These are phyloP conservation scores for Nadsonia commutata DNA, from an alignment of 1,139 yeast species.

Conservation along the genomic window DNA sequence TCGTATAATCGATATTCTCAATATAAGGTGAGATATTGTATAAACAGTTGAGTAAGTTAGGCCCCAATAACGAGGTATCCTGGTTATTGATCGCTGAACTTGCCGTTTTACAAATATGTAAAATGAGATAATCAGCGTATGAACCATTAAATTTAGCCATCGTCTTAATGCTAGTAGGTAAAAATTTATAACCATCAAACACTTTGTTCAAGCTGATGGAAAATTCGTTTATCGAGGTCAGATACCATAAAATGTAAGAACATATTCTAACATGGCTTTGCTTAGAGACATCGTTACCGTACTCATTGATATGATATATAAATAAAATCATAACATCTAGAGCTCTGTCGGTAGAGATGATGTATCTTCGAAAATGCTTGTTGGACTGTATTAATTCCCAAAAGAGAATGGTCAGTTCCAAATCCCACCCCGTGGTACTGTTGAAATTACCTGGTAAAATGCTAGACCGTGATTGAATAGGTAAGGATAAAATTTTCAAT, in stretches of 20 bases:
- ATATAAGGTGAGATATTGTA: conserved; percentile 23
- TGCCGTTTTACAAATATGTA: conserved; percentile 15
- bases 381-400: conserved; percentile 78
- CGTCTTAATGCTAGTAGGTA: conserved; percentile 18
- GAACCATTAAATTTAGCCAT: conserved; percentile 18
- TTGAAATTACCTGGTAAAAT: conserved; percentile 21
- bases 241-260: conserved; percentile 43
- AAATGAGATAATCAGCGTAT: conserved; percentile 22
- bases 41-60: conserved; percentile 20
- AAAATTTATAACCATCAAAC: conserved; percentile 18
- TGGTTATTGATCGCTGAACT: conserved; percentile 10
- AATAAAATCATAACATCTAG: conserved; percentile 41
- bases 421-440: conserved; percentile 20
- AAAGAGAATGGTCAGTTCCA: conserved; percentile 43
- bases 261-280: conserved; percentile 42
- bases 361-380: conserved; percentile 26
- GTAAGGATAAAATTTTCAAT: conserved; percentile 18
- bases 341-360: conserved; percentile 33
- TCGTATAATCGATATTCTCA: conserved; percentile 34
- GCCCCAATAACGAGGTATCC: conserved; percentile 11
- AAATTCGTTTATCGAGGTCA: conserved; percentile 36
- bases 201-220: conserved; percentile 15
- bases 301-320: conserved; percentile 42
- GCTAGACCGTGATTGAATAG: conserved; percentile 20
- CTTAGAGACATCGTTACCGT: conserved; percentile 28